Conservation (phyloP, 2,329 filamentous ascomycete species). For the Rutstroemia sp. region DNA sequence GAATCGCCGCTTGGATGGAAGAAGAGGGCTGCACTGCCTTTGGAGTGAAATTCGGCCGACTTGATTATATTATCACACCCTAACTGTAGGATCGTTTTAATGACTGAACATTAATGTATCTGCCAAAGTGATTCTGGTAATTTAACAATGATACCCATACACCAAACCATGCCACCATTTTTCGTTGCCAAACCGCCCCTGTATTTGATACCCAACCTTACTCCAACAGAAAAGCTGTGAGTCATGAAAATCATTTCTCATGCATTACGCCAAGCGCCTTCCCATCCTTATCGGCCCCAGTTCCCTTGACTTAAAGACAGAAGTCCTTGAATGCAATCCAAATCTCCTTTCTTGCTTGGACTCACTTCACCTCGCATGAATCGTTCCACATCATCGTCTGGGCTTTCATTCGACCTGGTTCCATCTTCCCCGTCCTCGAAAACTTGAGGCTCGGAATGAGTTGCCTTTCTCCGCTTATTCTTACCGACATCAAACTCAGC, state of each 20-base stretch:
- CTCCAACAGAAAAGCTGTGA: constrained; percentile 2
- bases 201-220: constrained; percentile 2
- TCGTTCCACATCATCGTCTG: constrained; percentile 57
- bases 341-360: constrained; percentile 68
- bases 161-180: background rate
- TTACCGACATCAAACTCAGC: constrained; percentile 19
- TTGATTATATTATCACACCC: background rate
- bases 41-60: too few species aligned
- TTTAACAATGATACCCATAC: background rate
- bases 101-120: constrained; percentile 4
- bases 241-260: constrained; percentile 7
- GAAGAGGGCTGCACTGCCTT: too few species aligned
- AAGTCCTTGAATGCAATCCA: constrained; percentile 85
- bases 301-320: constrained; percentile 87
- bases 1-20: too few species aligned
- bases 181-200: background rate
- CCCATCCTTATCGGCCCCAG: constrained; percentile 48
- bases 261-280: background rate
- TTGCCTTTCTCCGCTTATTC: constrained; percentile 20
- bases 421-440: constrained; percentile 42
- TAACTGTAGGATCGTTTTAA: background rate
- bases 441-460: constrained; percentile 36
- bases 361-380: constrained; percentile 65
- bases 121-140: background rate
- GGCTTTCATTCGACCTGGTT: constrained; percentile 4